Conservation (phyloP, 2,329 filamentous ascomycete genomes). For the Diaporthe citriasiana region DNA sequence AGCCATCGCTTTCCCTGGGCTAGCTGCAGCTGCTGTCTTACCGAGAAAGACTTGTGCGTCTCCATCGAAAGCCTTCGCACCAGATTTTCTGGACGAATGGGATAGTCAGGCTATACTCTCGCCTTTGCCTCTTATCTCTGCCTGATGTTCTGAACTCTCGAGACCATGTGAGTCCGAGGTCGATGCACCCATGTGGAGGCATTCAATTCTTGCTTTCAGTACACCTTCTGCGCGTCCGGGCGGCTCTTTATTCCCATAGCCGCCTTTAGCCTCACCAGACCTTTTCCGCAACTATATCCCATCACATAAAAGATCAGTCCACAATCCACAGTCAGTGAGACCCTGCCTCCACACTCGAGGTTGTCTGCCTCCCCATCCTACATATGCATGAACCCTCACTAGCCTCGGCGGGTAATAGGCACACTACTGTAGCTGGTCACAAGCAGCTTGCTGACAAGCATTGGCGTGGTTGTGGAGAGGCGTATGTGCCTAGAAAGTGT, state of each 20-base stretch:
- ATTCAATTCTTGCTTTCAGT: neutral
- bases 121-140: neutral
- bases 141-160: neutral
- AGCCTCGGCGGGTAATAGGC: conserved; percentile 50
- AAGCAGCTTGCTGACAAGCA: conserved; percentile 3
- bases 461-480: neutral
- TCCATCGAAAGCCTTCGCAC: neutral
- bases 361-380: conserved; percentile 28
- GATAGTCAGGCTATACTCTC: neutral
- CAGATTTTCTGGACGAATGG: neutral
- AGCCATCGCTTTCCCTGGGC: conserved; percentile 34
- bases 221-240: neutral
- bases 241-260: neutral
- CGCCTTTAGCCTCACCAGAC: neutral
- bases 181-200: conserved; percentile 2
- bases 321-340: conserved; percentile 31
- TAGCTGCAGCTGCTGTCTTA: conserved; percentile 31
- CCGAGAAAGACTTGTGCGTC: conserved; percentile 7
- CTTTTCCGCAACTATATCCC: neutral
- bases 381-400: conserved; percentile 45
- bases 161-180: neutral
- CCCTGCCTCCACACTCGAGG: conserved; percentile 25
- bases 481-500: neutral
- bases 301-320: conserved; percentile 3
- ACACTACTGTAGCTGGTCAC: conserved; percentile 41